Evolutionary conservation across 1,139 yeast species (phyloP).

Genomic region (Magnusiomyces sp.): DNA sequence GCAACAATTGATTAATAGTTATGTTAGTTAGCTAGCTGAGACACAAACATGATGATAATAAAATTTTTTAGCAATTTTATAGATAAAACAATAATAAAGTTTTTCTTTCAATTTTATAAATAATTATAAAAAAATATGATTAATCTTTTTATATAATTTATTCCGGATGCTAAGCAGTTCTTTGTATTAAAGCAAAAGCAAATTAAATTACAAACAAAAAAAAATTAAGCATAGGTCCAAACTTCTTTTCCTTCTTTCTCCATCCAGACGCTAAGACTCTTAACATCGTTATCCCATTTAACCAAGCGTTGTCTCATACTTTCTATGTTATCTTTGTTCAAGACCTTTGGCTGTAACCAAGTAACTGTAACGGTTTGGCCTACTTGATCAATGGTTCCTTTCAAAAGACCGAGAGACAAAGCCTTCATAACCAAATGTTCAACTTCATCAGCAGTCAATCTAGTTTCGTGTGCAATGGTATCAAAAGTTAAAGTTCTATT

Average conservation of each 20-base stretch:
- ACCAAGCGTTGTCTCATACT: slow-evolving; percentile 65
- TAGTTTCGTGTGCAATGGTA: slow-evolving; percentile 71
- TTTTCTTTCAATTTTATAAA: too few species aligned
- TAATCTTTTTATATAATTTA: neutral
- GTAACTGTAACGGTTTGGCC: slow-evolving; percentile 67
- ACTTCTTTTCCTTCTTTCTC: slow-evolving; percentile 50
- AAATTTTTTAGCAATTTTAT: too few species aligned
- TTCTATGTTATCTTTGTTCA: slow-evolving; percentile 71
- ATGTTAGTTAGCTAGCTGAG: too few species aligned
- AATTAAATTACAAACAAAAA: neutral
- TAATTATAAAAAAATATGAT: neutral
- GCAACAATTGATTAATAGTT: neutral
- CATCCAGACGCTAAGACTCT: slow-evolving; percentile 52
- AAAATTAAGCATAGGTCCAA: slow-evolving; percentile 35
- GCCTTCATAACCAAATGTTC: slow-evolving; percentile 91
- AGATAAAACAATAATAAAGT: too few species aligned
- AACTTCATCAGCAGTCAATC: slow-evolving; percentile 58
- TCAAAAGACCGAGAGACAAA: slow-evolving; percentile 68
- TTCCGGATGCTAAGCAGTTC: neutral
- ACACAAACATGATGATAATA: too few species aligned
- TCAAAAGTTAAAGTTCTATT: slow-evolving; percentile 65
- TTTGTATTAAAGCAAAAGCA: neutral
- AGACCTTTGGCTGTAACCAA: slow-evolving; percentile 94
- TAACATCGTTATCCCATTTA: slow-evolving; percentile 72
- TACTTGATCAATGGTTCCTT: slow-evolving; percentile 86